These are phyloP conservation scores for Talaromyces sp. DNA, from an alignment of 2,329 filamentous ascomycete species.

Conservation along the genomic window DNA sequence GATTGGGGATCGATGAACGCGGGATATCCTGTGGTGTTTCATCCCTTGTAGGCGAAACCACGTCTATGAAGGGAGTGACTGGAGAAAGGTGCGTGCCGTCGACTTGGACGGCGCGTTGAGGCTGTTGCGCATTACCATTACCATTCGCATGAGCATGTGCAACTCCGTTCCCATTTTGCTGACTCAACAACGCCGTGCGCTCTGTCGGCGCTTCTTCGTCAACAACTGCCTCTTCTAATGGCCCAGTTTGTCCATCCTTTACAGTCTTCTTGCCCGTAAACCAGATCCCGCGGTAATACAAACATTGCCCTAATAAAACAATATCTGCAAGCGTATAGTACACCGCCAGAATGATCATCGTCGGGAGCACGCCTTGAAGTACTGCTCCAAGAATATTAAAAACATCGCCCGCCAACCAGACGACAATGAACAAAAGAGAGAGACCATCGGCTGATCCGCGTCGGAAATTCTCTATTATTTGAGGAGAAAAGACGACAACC, in stretches of 20 bases:
- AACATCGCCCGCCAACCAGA: constrained; percentile 91
- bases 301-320: constrained; percentile 81
- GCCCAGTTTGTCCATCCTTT: constrained; percentile 20
- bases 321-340: constrained; percentile 93
- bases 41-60: constrained; percentile 26
- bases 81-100: constrained; percentile 71
- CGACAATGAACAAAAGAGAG: constrained; percentile 83
- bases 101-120: constrained; percentile 39
- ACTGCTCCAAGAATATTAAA: constrained; percentile 96
- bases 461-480: constrained; percentile 93
- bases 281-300: constrained; percentile 86
- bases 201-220: constrained; percentile 27
- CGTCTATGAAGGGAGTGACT: constrained; percentile 70
- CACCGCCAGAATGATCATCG: constrained; percentile 91
- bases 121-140: constrained; percentile 4
- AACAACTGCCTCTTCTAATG: constrained; percentile 18
- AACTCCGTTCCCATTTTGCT: constrained; percentile 23
- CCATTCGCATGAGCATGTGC: constrained; percentile 8
- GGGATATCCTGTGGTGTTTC: constrained; percentile 6
- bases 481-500: constrained; percentile 96
- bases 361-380: constrained; percentile 84
- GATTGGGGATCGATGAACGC: constrained; percentile 31
- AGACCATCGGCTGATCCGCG: constrained; percentile 80
- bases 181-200: constrained; percentile 28
- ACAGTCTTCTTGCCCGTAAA: constrained; percentile 30